Conservation (phyloP, 2,329 filamentous ascomycete species). For the Nemania diffusa region DNA sequence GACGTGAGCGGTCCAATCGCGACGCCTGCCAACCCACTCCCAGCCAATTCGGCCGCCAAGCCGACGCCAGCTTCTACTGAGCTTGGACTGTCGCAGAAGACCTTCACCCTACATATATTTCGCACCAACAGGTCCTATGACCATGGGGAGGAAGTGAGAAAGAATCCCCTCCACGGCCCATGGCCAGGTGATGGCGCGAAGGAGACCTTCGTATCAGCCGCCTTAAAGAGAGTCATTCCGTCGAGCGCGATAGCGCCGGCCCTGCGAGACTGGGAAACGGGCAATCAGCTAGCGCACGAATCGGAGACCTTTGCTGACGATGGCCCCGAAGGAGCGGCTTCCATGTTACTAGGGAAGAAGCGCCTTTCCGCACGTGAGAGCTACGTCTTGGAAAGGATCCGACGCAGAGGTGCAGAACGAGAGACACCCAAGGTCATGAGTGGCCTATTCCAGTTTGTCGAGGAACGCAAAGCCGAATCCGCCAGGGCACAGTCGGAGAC, state of each 20-base stretch:
- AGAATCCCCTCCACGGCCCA: slow-evolving; percentile 45
- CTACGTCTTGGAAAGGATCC: slow-evolving; percentile 43
- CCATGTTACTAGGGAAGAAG: slow-evolving; percentile 40
- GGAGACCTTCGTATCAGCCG: slow-evolving; percentile 46
- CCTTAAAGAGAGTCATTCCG: slow-evolving; percentile 44
- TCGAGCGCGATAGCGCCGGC: slow-evolving; percentile 44
- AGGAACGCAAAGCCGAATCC: slow-evolving; percentile 23
- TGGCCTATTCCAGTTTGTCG: slow-evolving; percentile 41
- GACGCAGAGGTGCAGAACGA: slow-evolving; percentile 33
- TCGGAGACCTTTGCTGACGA: slow-evolving; percentile 40
- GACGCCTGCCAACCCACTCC: slow-evolving; percentile 41
- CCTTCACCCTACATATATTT: slow-evolving; percentile 48
- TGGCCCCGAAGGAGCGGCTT: slow-evolving; percentile 41
- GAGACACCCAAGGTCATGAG: slow-evolving; percentile 44
- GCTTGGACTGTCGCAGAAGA: slow-evolving; percentile 42
- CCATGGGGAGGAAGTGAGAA: slow-evolving; percentile 42
- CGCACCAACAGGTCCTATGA: slow-evolving; percentile 44
- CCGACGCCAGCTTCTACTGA: slow-evolving; percentile 37
- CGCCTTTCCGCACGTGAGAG: slow-evolving; percentile 32
- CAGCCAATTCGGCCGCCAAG: slow-evolving; percentile 25
- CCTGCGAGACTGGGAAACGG: slow-evolving; percentile 49
- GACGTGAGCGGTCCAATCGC: slow-evolving; percentile 42
- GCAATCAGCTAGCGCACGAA: slow-evolving; percentile 44
- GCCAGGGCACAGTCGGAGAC: background rate
- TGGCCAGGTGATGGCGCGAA: slow-evolving; percentile 43